A percentile compares a stretch with the other conserved stretches of the same genome.
phyloP scores from a whole-genome alignment of 129 eudicot genomes.

The Flaveria brownii region DNA sequence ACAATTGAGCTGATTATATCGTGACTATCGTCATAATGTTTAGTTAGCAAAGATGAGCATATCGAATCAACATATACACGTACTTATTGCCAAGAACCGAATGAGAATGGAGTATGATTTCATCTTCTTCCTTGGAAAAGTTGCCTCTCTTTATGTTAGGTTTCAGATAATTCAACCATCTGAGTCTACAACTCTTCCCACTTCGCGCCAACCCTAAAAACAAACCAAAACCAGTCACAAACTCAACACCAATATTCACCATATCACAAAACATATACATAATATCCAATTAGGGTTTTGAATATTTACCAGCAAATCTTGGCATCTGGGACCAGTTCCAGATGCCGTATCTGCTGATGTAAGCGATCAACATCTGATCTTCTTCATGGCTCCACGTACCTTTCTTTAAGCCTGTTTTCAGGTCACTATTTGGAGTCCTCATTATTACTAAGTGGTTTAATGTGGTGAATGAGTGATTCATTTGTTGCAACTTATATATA shows the following conservation, averaged over 20 bases:
- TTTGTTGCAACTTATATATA: not conserved
- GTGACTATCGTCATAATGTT: not conserved
- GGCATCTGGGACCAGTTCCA: constrained; percentile 11
- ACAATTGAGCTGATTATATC: not conserved
- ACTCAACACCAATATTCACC: not conserved
- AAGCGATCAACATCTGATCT: not conserved
- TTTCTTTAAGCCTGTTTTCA: not conserved
- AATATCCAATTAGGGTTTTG: not conserved
- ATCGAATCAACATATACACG: no score
- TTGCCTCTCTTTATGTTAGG: not conserved
- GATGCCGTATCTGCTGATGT: not conserved
- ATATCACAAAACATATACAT: not conserved
- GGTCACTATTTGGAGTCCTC: constrained; percentile 7
- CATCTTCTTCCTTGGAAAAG: not conserved
- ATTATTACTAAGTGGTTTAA: not conserved
- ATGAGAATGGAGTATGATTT: not conserved
- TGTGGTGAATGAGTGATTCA: not conserved
- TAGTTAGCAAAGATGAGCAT: not conserved
- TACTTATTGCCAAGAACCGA: constrained; percentile 4
- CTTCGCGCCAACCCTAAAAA: not conserved
- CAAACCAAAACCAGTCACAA: not conserved
- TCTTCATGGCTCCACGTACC: not conserved
- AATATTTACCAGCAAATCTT: not conserved
- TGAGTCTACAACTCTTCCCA: constrained; percentile 4
- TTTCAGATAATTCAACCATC: constrained; percentile 2